These are phyloP conservation scores for Colletotrichum caudatum DNA, from an alignment of 2,329 filamentous ascomycete genomes.

Conservation along the genomic window DNA sequence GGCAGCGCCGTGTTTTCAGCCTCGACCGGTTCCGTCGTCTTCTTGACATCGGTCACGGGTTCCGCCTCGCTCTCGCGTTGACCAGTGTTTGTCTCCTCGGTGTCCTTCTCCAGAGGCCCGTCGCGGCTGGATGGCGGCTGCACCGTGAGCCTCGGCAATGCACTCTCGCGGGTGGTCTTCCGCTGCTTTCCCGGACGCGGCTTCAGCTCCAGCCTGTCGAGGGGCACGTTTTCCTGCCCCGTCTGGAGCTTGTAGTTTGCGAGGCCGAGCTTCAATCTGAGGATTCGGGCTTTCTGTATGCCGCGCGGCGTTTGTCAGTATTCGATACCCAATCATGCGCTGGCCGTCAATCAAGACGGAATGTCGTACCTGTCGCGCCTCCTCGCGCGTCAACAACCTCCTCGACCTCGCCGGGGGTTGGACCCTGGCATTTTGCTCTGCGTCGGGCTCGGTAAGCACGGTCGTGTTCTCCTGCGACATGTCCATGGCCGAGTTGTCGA, in stretches of 20 bases:
- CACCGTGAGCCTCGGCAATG: conserved; percentile 40
- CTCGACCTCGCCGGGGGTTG: conserved; percentile 43
- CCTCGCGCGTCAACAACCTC: conserved; percentile 60
- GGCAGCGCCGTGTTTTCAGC: conserved; percentile 43
- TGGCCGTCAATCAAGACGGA: neutral
- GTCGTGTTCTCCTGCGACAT: conserved; percentile 60
- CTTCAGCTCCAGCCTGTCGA: conserved; percentile 67
- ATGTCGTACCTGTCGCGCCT: conserved; percentile 62
- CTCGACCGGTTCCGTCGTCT: conserved; percentile 33
- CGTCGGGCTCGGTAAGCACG: conserved; percentile 62
- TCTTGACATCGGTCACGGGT: conserved; percentile 17
- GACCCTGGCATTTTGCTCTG: conserved; percentile 41
- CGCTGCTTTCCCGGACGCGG: conserved; percentile 45
- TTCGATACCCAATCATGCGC: neutral
- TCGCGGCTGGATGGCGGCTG: conserved; percentile 44
- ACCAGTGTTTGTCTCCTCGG: conserved; percentile 38
- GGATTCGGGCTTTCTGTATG: conserved; percentile 70
- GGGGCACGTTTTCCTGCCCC: conserved; percentile 75
- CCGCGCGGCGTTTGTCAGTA: conserved; percentile 18
- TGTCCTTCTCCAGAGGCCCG: conserved; percentile 35
- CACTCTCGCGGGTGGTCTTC: conserved; percentile 36
- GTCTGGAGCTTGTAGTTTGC: conserved; percentile 82
- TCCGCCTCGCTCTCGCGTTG: conserved; percentile 5
- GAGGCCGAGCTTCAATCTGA: conserved; percentile 76
- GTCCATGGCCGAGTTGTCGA: conserved; percentile 62